Evolutionary conservation across 2,329 filamentous ascomycete genomes (phyloP), one percentile per base, ranked within the genome.

Genomic region (Helotiales sp.): DNA sequence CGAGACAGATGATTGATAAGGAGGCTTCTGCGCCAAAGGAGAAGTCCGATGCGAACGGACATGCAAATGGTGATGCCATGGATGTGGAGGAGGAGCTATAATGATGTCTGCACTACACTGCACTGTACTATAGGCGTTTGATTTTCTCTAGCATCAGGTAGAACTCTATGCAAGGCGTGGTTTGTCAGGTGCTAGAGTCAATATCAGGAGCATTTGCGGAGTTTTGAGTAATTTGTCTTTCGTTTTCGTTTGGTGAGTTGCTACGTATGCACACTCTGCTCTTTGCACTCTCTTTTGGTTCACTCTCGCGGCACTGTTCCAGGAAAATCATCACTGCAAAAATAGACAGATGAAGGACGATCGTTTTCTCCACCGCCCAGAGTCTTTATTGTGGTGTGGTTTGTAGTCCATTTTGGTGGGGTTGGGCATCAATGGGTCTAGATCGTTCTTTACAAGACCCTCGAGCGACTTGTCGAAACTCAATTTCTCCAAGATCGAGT

Each of bases 1-100:
- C 93, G 72, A 87, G 95, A 79, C 96, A 98, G 81, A 97, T 99
- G 95, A 98, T 99, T 76, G 96, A 98, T 83, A 98, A 98, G 83
- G 96, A 99, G 80, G 96, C 96, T 3, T 96, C 93, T 5, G 92
- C 97, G 80, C 93, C 95, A 22, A 90, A 87, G 79, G 90, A 90
- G 80, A 85, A 91, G 67, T 78, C 75, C 13, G 79, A 79, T 15
- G 76, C 82, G 43, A 86, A 85, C 65, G 86, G 82, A 22, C 71
- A 76, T 65, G 68, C 71, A 52, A 74, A 75, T 66, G 74, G 67
- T 64, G 71, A 73, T 70, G 66, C 50, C 43, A 76, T 77, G 75
- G 76, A 77, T 66, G 58, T 77, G 32, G 75, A 77, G 45, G 74
- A 78, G 64, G 76, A 78, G 62, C 70, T 77, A 64, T 77, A 69